Evolutionary conservation across 371 early-diverging fungal species (phyloP).

Genomic region (Basidiobolus meristosporus): DNA sequence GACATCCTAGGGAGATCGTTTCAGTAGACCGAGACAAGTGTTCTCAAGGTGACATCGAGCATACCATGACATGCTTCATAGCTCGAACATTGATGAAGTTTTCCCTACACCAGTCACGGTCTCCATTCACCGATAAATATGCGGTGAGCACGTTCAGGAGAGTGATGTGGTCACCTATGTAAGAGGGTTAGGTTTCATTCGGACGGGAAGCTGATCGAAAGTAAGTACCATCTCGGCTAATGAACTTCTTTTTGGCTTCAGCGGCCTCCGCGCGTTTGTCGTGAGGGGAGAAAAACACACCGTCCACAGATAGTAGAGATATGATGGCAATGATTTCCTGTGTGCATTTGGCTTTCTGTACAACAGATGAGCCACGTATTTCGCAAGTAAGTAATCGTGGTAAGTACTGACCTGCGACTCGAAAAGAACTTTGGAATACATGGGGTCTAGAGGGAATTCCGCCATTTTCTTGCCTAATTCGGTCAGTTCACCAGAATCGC

Average conservation of each 20-base stretch:
- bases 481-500: slow-evolving; percentile 62
- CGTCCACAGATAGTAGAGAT: slow-evolving; percentile 75
- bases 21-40: background rate
- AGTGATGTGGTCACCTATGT: slow-evolving; percentile 80
- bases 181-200: slow-evolving; percentile 2
- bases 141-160: slow-evolving; percentile 62
- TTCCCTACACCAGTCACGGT: slow-evolving; percentile 73
- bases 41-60: slow-evolving; percentile 1
- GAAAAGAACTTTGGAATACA: slow-evolving; percentile 76
- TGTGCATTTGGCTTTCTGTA: slow-evolving; percentile 64
- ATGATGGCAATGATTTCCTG: slow-evolving; percentile 75
- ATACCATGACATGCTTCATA: slow-evolving; percentile 62
- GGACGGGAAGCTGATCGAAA: background rate
- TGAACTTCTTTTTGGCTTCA: slow-evolving; percentile 24
- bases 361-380: too few species aligned
- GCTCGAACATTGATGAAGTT: slow-evolving; percentile 75
- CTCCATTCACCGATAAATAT: slow-evolving; percentile 52
- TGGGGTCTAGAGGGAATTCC: slow-evolving; percentile 85
- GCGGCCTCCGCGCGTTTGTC: slow-evolving; percentile 77
- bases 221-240: slow-evolving; percentile 15
- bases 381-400: too few species aligned
- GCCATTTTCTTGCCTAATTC: slow-evolving; percentile 76
- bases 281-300: slow-evolving; percentile 66
- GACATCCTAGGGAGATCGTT: slow-evolving; percentile 32
- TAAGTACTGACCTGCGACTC: slow-evolving; percentile 19